Percentiles rank a stretch among this genome's conserved stretches.
Evolutionary conservation across 305 asterid genomes (phyloP).

Genomic region (Caryopteris hybrid): DNA sequence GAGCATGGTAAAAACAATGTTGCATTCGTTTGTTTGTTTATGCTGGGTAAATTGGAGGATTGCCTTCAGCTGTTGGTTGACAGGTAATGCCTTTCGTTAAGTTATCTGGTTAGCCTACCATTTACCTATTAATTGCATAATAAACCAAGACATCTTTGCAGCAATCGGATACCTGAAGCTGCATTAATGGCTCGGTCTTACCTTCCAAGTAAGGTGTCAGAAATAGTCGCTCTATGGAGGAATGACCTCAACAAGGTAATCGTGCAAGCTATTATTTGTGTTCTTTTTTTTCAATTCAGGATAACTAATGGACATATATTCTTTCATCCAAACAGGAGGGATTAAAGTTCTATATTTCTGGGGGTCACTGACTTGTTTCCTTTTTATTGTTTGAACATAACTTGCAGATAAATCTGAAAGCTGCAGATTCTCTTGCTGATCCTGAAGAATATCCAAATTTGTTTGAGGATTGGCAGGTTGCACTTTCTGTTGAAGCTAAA

Average conservation of each 20-base stretch:
- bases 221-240: constrained; percentile 92
- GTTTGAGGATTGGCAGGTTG: constrained; percentile 98
- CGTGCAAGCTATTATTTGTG: not conserved
- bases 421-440: constrained; percentile 98
- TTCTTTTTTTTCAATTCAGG: not conserved
- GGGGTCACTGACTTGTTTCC: constrained; percentile 5
- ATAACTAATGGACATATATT: not conserved
- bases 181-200: constrained; percentile 99
- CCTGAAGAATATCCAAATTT: constrained; percentile 95
- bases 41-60: constrained; percentile 81
- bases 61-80: constrained; percentile 80
- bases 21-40: constrained; percentile 74
- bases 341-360: not conserved
- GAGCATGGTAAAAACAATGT: constrained; percentile 88
- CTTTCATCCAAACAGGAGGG: not conserved
- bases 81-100: constrained; percentile 40
- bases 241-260: constrained; percentile 82
- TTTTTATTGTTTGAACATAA: constrained; percentile 10
- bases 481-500: constrained; percentile 80
- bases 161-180: constrained; percentile 99
- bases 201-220: constrained; percentile 98
- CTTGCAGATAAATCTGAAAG: constrained; percentile 83
- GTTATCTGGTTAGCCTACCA: constrained; percentile 15
- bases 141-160: constrained; percentile 31
- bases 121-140: constrained; percentile 10